These are phyloP conservation scores for Amaranthus cruentus DNA, from an alignment of 148 eudicot genomes.

Conservation along the genomic window DNA sequence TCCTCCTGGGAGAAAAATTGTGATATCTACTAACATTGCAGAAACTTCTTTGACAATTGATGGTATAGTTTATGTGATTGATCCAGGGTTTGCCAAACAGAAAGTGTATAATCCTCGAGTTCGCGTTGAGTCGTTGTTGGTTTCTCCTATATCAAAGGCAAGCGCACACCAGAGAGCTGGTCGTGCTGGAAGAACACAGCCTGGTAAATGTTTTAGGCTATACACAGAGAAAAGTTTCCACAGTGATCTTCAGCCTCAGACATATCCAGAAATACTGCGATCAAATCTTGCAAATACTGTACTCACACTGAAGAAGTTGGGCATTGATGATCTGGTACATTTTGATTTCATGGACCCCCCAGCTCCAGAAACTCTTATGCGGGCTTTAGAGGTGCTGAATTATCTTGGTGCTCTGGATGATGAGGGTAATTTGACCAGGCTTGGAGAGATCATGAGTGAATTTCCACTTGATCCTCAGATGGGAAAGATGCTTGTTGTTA, in stretches of 20 bases:
- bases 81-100: constrained; percentile 68
- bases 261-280: constrained; percentile 79
- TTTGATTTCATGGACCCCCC: constrained; percentile 97
- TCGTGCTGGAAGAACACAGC: constrained; percentile 80
- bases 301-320: constrained; percentile 75
- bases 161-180: constrained; percentile 77
- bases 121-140: constrained; percentile 66
- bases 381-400: constrained; percentile 78
- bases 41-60: constrained; percentile 74
- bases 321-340: constrained; percentile 90
- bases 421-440: constrained; percentile 75
- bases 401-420: constrained; percentile 85
- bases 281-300: constrained; percentile 90
- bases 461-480: constrained; percentile 86
- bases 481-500: constrained; percentile 82
- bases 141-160: constrained; percentile 68
- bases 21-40: constrained; percentile 68
- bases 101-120: constrained; percentile 66
- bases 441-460: constrained; percentile 84
- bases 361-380: constrained; percentile 89
- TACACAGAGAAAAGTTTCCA: constrained; percentile 76
- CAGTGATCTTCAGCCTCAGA: constrained; percentile 79
- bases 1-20: constrained; percentile 67
- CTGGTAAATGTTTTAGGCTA: constrained; percentile 69
- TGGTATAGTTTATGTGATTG: constrained; percentile 70